Base-by-base conservation (phyloP, 2,329 filamentous ascomycete species). In the Leptographium wingfieldii region DNA sequence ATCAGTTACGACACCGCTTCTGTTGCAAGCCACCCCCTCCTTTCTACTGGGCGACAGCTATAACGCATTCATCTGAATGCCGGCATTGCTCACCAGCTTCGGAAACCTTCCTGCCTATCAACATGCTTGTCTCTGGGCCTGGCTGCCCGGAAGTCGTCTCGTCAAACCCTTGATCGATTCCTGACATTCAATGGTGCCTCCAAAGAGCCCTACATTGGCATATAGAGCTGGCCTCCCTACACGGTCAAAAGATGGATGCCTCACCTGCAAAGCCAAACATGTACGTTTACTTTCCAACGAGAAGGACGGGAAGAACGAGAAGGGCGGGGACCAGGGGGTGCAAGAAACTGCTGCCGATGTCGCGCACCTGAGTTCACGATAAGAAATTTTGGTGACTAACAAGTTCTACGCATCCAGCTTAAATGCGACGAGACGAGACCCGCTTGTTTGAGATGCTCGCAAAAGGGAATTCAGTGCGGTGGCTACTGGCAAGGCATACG, bases 401-500 rank as follows among this genome's bases (percentile, higher is more conserved):
- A 29, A 2, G 5, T 10, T 16, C n/a, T 1, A 14, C n/a, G 22
- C 31, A 12, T 16, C 9, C 29, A 69, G 67, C 55, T 68, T 11
- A 69, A 69, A 67, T 69, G 68, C 57, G 68, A 69, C 58, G 68
- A 69, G 63, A 65, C 66, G 1, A 60, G 65, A 43, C 68, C 68
- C 3, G 63, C 63, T 25, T 69, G 68, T 27, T 63, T 64, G 16
- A 63, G 64, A 58, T 69, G 68, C 60, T 56, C 64, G 9, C 64
- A 64, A 16, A 67, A 66, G 25, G 66, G 65, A 5, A 63, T 67
- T 16, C 65, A 65, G 27, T 69, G 68, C 49, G 65, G 65, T n/a
- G 68, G 68, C 3, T 69, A 69, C 55, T 63, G 62, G 27, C 65
- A 68, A 19, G 68, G 69, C 25, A 68, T 73, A 49, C 70, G 70